phyloP scores from a whole-genome alignment of 2,329 filamentous ascomycete species.

The Tolypocladium cylindrosporum region DNA sequence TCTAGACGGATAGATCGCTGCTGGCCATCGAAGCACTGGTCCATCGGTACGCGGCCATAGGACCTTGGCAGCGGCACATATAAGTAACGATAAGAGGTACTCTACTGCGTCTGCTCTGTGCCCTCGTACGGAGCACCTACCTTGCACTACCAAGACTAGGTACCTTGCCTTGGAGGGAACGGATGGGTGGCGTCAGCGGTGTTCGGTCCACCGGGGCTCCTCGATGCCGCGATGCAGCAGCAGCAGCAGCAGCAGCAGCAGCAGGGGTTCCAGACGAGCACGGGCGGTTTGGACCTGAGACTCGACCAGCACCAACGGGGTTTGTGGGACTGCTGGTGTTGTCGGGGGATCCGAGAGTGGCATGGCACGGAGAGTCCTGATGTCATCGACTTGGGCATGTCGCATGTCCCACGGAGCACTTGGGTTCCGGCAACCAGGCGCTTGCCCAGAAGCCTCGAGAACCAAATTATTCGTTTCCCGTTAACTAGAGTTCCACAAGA shows the following conservation, averaged over 20 bases:
- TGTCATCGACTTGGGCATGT: conserved; percentile 6
- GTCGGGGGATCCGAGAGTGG: not conserved
- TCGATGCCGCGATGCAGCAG: no score
- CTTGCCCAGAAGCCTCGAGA: not conserved
- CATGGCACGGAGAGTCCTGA: conserved; percentile 5
- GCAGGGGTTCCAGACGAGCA: not conserved
- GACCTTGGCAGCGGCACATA: not conserved
- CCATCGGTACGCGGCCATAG: not conserved
- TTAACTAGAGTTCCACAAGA: not conserved
- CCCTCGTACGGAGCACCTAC: not conserved
- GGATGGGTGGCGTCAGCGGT: not conserved
- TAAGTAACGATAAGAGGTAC: not conserved
- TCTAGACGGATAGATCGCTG: not conserved
- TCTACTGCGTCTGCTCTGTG: not conserved
- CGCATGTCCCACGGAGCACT: no score
- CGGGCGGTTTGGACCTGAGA: not conserved
- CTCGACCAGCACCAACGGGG: not conserved
- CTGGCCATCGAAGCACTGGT: not conserved
- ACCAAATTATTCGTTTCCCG: not conserved
- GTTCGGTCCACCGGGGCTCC: no score
- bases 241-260: no score
- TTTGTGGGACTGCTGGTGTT: not conserved
- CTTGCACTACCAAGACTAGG: not conserved
- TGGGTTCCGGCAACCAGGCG: not conserved
- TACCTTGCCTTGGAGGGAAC: not conserved